Percentiles rank a stretch among this genome's conserved stretches.
Evolutionary conservation across 2,329 filamentous ascomycete genomes (phyloP).

Genomic region (Pezizomycotina sp.): DNA sequence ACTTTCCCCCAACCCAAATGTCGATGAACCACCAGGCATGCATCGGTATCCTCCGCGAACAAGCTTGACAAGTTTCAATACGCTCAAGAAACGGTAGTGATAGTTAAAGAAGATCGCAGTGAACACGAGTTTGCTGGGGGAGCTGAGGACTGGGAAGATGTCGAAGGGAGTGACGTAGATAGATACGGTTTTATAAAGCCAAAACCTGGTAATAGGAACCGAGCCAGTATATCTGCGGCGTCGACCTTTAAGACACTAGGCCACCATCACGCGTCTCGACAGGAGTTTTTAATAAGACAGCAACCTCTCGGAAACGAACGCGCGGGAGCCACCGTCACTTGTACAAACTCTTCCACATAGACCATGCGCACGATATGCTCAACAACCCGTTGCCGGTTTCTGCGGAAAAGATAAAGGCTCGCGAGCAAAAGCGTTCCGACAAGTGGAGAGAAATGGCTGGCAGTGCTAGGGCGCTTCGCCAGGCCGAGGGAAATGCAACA

Average conservation of each 20-base stretch:
- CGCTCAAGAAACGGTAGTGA: too few relatives aligned
- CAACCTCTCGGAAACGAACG: conserved; percentile 44
- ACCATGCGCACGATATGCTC: conserved; percentile 52
- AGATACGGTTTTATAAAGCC: conserved; percentile 49
- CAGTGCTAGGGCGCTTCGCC: conserved; percentile 31
- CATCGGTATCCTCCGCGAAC: too few relatives aligned
- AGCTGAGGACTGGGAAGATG: conserved; percentile 50
- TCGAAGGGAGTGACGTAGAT: conserved; percentile 45
- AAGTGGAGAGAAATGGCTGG: conserved; percentile 54
- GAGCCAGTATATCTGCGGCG: conserved; percentile 22
- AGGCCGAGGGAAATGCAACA: conserved; percentile 27
- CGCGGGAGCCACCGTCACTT: conserved; percentile 8
- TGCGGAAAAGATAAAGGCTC: conserved; percentile 42
- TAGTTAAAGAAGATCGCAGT: too few relatives aligned
- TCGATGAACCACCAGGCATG: too few relatives aligned
- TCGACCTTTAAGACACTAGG: conserved; percentile 8
- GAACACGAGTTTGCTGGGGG: conserved; percentile 36
- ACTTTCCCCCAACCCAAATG: too few relatives aligned
- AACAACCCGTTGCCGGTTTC: conserved; percentile 40
- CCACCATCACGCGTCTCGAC: conserved; percentile 29
- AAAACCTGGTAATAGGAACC: conserved; percentile 28
- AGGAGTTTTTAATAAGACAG: conserved; percentile 39
- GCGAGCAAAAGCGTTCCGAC: conserved; percentile 46
- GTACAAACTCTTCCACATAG: conserved; percentile 30
- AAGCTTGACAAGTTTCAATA: too few relatives aligned